A percentile compares a stretch with the other conserved stretches of the same genome.
These are phyloP conservation scores for Ustilago bromivora DNA, from an alignment of 1,284 basidiomycete genomes.

Conservation along the genomic window DNA sequence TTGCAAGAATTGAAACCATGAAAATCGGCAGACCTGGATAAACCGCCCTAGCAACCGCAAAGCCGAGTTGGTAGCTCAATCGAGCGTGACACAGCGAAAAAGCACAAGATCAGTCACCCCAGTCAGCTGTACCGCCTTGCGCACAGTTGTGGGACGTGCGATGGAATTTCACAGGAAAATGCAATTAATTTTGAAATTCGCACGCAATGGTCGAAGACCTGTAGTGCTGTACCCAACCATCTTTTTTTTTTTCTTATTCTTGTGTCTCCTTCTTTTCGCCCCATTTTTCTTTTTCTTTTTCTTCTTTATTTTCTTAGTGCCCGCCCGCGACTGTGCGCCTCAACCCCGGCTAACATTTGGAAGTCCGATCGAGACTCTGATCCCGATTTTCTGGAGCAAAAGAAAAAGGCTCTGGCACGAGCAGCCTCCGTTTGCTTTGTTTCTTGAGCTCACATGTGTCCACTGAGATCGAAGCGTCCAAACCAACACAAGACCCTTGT, in stretches of 20 bases:
- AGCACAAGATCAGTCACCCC: background rate
- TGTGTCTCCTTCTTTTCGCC: no score
- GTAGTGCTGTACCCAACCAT: background rate
- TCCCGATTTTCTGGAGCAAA: background rate
- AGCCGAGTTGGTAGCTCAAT: background rate
- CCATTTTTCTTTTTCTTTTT: background rate
- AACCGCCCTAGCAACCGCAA: background rate
- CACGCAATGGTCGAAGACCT: background rate
- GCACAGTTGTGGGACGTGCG: background rate
- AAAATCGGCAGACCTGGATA: background rate
- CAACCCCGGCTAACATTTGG: background rate
- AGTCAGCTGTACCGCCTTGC: background rate
- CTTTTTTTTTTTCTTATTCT: background rate
- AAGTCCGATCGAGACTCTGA: background rate
- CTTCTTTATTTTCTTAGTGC: background rate
- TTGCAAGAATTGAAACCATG: background rate
- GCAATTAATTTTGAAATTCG: background rate
- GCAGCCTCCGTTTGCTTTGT: background rate
- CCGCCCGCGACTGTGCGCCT: background rate
- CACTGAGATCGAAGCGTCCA: background rate
- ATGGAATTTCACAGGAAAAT: background rate
- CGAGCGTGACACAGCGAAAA: background rate
- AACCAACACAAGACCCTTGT: background rate
- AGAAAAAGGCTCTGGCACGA: slow-evolving; percentile 4
- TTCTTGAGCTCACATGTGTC: background rate